Evolutionary conservation across 2,329 filamentous ascomycete species (phyloP).

Genomic region (Cyphellophora europaea): DNA sequence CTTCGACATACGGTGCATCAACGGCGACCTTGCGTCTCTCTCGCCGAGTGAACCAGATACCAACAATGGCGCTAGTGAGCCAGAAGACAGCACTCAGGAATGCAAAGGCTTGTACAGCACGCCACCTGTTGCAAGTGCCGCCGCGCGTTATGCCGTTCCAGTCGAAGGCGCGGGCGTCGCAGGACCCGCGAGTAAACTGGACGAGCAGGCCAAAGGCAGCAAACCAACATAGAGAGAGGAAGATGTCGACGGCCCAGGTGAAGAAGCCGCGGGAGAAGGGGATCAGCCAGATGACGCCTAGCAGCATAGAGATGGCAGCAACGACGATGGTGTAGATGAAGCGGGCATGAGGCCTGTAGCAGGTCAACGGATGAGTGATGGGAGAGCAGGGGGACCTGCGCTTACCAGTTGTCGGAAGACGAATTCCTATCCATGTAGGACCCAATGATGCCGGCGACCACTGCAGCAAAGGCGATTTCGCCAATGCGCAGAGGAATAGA

Average conservation of each 20-base stretch:
- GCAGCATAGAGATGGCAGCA: slow-evolving; percentile 57
- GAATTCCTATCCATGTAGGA: slow-evolving; percentile 47
- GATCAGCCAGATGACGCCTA: slow-evolving; percentile 61
- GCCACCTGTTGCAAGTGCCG: slow-evolving; percentile 57
- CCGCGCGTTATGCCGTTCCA: slow-evolving; percentile 47
- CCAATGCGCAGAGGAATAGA: slow-evolving; percentile 50
- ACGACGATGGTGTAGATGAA: slow-evolving; percentile 70
- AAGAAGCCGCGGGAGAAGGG: slow-evolving; percentile 60
- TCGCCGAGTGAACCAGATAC: slow-evolving; percentile 15
- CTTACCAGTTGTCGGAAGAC: not conserved
- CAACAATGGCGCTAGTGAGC: slow-evolving; percentile 55
- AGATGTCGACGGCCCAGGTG: slow-evolving; percentile 61
- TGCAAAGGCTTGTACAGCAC: slow-evolving; percentile 60
- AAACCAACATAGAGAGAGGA: slow-evolving; percentile 64
- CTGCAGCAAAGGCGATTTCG: slow-evolving; percentile 61
- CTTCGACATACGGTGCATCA: too few species aligned
- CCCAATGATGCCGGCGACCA: slow-evolving; percentile 60
- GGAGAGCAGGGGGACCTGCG: too few species aligned
- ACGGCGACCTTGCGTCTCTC: slow-evolving; percentile 16
- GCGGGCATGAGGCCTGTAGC: slow-evolving; percentile 51
- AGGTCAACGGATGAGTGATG: slow-evolving; percentile 30
- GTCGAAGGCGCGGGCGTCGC: slow-evolving; percentile 38
- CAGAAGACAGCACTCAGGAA: slow-evolving; percentile 65
- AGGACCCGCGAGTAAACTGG: slow-evolving; percentile 29
- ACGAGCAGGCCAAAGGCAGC: slow-evolving; percentile 58